phyloP scores from a whole-genome alignment of 2,329 filamentous ascomycete genomes.

The Ophiocordyceps camponoti-rufipedis region DNA sequence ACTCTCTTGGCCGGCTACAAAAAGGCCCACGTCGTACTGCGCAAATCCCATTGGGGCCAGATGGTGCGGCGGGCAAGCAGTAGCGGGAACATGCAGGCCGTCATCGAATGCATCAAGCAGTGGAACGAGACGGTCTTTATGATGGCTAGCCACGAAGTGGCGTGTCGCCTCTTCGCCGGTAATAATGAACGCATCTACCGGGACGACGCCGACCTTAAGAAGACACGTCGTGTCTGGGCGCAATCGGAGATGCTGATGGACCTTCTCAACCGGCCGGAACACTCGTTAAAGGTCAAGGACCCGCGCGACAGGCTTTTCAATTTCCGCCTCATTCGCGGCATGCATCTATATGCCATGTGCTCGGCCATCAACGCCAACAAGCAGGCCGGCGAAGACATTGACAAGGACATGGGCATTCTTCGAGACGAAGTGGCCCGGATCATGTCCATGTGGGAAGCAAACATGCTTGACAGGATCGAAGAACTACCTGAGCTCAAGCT shows the following conservation, averaged over 20 bases:
- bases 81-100: slow-evolving; percentile 21
- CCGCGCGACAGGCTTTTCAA: slow-evolving; percentile 7
- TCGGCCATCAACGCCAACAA: slow-evolving; percentile 10
- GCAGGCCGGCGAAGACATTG: slow-evolving; percentile 6
- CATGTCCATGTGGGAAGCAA: slow-evolving; percentile 9
- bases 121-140: slow-evolving; percentile 25
- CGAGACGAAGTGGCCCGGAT: slow-evolving; percentile 12
- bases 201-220: slow-evolving; percentile 19
- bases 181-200: slow-evolving; percentile 16
- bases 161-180: slow-evolving; percentile 10
- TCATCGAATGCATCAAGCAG: slow-evolving; percentile 32
- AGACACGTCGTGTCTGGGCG: slow-evolving; percentile 23
- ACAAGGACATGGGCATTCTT: slow-evolving; percentile 9
- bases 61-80: slow-evolving; percentile 22
- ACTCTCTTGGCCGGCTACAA: slow-evolving; percentile 31
- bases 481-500: slow-evolving; percentile 8
- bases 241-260: slow-evolving; percentile 30
- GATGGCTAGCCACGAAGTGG: slow-evolving; percentile 21
- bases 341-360: slow-evolving; percentile 12
- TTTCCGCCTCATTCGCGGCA: slow-evolving; percentile 12
- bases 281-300: slow-evolving; percentile 9
- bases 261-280: slow-evolving; percentile 25
- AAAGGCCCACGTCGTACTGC: slow-evolving; percentile 21
- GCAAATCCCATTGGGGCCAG: slow-evolving; percentile 14
- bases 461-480: slow-evolving; percentile 5